Base-by-base conservation (phyloP, 495 filamentous ascomycete species). In the Tuber magnatum region DNA sequence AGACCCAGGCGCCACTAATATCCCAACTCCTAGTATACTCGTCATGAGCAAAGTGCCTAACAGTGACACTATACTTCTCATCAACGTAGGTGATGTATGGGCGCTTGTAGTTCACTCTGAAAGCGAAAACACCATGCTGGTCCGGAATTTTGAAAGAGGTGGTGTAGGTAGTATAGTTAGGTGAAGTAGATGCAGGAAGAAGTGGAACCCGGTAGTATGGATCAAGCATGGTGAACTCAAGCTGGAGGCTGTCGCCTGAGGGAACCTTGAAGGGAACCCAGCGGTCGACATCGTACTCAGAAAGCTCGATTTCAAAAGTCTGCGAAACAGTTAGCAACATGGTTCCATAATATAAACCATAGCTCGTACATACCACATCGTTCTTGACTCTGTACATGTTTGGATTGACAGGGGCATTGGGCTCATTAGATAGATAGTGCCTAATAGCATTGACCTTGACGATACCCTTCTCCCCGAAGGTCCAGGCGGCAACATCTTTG, bases 171-270 rank as follows among this genome's bases (percentile, higher is more conserved):
- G 92, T 91, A 80, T 89, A 89, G 80, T 91, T 92, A 46, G 86
- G 80, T 0, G 91, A 92, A 22, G 85, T 86, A 71, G 81, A 80
- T 20, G 84, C 75, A 24, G 90, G 91, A 40, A 82, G 69, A 9
- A 99, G 90, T 75, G 88, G 84, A 35, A 97, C 88, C n/a, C 96
- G 94, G 86, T 97, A 92, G 90, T 96, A 97, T 78, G 96, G 95
- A 10, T 94, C 97, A 22, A 99, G 91, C 95, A 99, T 99, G 85
- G 90, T 93, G 87, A 97, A 97, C 84, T 99, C 95, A 74, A 99
- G 92, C 83, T 99, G 95, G 22, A 98, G 83, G 41, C 84, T 86
- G 82, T 99, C 95, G 72, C 82, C 84, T 4, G 86, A 75, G 73
- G 92, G 90, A 44, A 92, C 86, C 56, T 85, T 85, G 85, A 94